phyloP scores from a whole-genome alignment of 306 rosid species.

The Lathyrus oleraceus region DNA sequence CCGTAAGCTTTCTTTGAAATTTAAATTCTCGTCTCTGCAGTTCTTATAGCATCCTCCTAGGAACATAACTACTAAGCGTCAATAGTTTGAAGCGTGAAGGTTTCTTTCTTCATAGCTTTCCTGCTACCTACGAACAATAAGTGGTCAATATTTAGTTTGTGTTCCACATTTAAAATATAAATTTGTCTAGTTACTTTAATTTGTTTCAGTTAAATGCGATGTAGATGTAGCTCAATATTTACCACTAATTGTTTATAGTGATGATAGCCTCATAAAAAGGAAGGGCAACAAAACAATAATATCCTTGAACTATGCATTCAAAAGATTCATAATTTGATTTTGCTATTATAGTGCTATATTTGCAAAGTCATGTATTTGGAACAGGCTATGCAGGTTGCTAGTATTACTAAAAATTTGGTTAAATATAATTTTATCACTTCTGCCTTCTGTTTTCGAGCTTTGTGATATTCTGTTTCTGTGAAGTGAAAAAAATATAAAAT shows the following conservation, averaged over 20 bases:
- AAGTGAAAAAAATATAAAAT: constrained; percentile 4
- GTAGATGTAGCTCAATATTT: constrained; percentile 8
- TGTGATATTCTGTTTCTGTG: not conserved
- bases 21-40: constrained; percentile 23
- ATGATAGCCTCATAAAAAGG: constrained; percentile 4
- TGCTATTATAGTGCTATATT: not conserved
- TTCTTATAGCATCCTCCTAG: constrained; percentile 21
- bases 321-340: constrained; percentile 11
- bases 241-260: not conserved
- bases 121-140: constrained; percentile 10
- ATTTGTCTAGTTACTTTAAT: not conserved
- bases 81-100: constrained; percentile 5
- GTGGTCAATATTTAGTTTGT: constrained; percentile 13
- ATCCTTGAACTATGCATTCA: constrained; percentile 1
- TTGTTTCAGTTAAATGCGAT: not conserved
- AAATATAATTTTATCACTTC: not conserved
- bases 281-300: not conserved
- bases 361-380: not conserved
- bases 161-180: constrained; percentile 13
- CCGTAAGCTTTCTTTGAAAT: constrained; percentile 65
- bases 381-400: not conserved
- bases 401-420: constrained; percentile 17
- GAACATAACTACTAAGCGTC: constrained; percentile 19
- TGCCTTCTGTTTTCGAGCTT: constrained; percentile 13
- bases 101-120: constrained; percentile 14